Evolutionary conservation across 129 eudicot genomes (phyloP).

Genomic region (Tanacetum coccineum): DNA sequence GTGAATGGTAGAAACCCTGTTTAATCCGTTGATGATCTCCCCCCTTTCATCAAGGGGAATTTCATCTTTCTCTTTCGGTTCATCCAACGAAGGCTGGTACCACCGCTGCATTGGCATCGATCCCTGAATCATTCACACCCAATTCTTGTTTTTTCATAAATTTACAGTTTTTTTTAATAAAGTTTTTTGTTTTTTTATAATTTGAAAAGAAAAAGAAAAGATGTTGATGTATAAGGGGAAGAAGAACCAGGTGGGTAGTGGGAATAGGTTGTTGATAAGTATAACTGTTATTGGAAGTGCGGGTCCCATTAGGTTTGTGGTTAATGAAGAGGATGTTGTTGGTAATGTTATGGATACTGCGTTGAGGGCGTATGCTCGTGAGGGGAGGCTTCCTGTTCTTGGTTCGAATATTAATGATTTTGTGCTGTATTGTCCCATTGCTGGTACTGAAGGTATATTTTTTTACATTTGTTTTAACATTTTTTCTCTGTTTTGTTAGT

Average conservation of each 20-base stretch:
- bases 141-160: background rate
- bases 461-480: background rate
- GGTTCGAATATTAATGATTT: conserved; percentile 68
- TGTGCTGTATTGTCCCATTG: conserved; percentile 62
- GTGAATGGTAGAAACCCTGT: conserved; percentile 19
- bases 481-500: background rate
- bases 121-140: conserved; percentile 44
- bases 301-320: conserved; percentile 81
- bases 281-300: conserved; percentile 78
- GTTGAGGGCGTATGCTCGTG: conserved; percentile 75
- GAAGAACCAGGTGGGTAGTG: conserved; percentile 45
- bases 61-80: conserved; percentile 55
- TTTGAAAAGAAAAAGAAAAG: conserved; percentile 10
- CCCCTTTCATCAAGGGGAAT: conserved; percentile 18
- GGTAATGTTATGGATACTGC: conserved; percentile 67
- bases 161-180: background rate
- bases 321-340: conserved; percentile 69
- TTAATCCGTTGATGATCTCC: conserved; percentile 12
- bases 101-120: conserved; percentile 75
- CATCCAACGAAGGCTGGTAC: conserved; percentile 82
- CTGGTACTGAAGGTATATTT: conserved; percentile 65
- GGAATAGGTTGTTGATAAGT: conserved; percentile 56
- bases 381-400: conserved; percentile 72
- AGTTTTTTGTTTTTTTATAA: conserved; percentile 10
- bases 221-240: conserved; percentile 77